A percentile compares a stretch with the other conserved stretches of the same genome.
phyloP scores from a whole-genome alignment of 768 basidiomycete genomes.

The Zangia roseola region DNA sequence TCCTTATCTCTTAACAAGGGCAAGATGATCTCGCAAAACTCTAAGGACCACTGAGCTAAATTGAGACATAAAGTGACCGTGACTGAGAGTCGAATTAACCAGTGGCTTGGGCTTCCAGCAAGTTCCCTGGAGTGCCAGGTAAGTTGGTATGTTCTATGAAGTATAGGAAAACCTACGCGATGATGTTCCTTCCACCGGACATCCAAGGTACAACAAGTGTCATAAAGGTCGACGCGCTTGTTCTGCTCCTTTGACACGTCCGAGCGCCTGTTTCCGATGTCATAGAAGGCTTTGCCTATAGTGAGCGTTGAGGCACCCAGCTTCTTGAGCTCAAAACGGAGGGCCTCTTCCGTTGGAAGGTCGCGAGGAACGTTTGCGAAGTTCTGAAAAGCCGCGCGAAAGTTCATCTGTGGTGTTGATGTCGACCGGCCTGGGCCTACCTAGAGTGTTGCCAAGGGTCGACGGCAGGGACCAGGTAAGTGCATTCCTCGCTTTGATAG shows the following conservation, averaged over 20 bases:
- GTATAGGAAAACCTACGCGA: neutral
- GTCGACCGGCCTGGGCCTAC: neutral
- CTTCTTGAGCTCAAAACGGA: slow-evolving; percentile 16
- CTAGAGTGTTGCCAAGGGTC: neutral
- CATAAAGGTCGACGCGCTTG: slow-evolving; percentile 7
- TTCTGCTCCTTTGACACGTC: slow-evolving; percentile 7
- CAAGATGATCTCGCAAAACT: slow-evolving; percentile 17
- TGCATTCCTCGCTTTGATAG: neutral
- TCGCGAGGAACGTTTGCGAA: neutral
- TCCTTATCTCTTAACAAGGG: slow-evolving; percentile 9
- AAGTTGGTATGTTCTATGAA: neutral
- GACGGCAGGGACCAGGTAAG: neutral
- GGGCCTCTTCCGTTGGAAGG: slow-evolving; percentile 12
- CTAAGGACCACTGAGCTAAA: neutral
- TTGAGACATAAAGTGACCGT: neutral
- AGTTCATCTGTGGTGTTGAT: neutral
- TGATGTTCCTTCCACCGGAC: slow-evolving; percentile 17
- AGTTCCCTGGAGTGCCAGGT: slow-evolving; percentile 21
- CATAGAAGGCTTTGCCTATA: slow-evolving; percentile 19
- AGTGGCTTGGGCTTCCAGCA: slow-evolving; percentile 16
- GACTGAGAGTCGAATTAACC: slow-evolving; percentile 12
- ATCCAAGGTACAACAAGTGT: slow-evolving; percentile 13
- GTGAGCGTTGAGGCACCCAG: slow-evolving; percentile 13
- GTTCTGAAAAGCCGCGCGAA: neutral
- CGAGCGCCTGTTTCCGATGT: slow-evolving; percentile 11